Evolutionary conservation across 257 asterid genomes (phyloP).

Genomic region (Datura wrightii): DNA sequence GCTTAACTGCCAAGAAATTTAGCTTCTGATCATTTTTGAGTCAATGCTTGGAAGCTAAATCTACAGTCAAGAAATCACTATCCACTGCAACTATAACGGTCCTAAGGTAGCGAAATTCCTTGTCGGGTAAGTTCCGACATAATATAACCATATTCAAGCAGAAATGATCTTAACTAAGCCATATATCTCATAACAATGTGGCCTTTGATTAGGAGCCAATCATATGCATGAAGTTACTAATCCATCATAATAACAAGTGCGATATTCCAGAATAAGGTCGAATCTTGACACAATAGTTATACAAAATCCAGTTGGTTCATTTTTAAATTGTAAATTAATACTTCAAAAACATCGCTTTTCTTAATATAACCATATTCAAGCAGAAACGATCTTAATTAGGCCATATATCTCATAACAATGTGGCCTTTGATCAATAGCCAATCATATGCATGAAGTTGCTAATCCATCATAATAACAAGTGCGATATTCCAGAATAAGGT

Average conservation of each 20-base stretch:
- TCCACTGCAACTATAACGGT: neutral
- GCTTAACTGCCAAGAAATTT: neutral
- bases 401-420: neutral
- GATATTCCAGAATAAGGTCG: neutral
- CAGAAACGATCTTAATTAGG: neutral
- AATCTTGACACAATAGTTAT: neutral
- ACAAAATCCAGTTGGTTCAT: neutral
- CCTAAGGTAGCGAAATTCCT: no score
- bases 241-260: neutral
- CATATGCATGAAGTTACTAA: slow-evolving; percentile 7
- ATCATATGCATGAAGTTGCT: neutral
- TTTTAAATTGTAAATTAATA: neutral
- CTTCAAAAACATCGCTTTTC: neutral
- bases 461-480: neutral
- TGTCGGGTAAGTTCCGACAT: neutral
- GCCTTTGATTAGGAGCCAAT: neutral
- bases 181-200: neutral
- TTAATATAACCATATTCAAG: neutral
- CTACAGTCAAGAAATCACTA: neutral
- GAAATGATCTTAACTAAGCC: neutral
- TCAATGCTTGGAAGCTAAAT: neutral
- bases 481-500: neutral
- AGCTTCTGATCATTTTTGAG: neutral
- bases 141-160: neutral
- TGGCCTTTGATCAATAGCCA: neutral